Evolutionary conservation across 208 protist species (phyloP).

Genomic region (Acanthamoeba sp.): DNA sequence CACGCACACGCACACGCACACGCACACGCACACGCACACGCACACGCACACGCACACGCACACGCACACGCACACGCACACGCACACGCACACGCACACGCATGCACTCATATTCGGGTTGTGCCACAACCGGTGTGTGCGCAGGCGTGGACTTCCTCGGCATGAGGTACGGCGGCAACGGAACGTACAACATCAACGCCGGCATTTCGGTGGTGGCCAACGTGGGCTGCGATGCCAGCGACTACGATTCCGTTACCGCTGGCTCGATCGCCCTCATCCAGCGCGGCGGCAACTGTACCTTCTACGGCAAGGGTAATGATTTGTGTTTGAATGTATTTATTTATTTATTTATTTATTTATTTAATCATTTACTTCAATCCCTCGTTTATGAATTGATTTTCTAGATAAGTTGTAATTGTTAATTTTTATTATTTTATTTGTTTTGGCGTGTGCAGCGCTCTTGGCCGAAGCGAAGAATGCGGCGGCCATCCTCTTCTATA

Average conservation of each 20-base stretch:
- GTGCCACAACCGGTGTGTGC: background rate
- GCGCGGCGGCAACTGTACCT: slow-evolving; percentile 29
- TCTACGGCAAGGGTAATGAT: slow-evolving; percentile 46
- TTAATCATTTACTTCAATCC: no score
- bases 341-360: no score
- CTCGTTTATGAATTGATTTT: no score
- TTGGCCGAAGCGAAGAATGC: background rate
- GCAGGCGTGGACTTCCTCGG: slow-evolving; percentile 5
- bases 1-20: background rate
- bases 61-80: no score
- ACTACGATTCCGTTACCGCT: background rate
- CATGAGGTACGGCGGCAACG: slow-evolving; percentile 46
- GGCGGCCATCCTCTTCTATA: background rate
- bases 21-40: no score
- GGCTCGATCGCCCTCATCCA: slow-evolving; percentile 33
- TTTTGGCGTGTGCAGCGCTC: background rate
- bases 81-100: no score
- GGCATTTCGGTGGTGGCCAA: background rate
- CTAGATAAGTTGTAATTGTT: no score
- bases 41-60: no score
- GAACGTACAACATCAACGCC: background rate
- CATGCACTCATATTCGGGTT: no score
- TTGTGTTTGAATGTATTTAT: no score
- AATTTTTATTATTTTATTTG: no score
- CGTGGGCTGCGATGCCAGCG: slow-evolving; percentile 15